Evolutionary conservation across 139 green algal genomes (phyloP), one percentile per base, ranked within the genome.

Genomic region (Chlorella sp.): DNA sequence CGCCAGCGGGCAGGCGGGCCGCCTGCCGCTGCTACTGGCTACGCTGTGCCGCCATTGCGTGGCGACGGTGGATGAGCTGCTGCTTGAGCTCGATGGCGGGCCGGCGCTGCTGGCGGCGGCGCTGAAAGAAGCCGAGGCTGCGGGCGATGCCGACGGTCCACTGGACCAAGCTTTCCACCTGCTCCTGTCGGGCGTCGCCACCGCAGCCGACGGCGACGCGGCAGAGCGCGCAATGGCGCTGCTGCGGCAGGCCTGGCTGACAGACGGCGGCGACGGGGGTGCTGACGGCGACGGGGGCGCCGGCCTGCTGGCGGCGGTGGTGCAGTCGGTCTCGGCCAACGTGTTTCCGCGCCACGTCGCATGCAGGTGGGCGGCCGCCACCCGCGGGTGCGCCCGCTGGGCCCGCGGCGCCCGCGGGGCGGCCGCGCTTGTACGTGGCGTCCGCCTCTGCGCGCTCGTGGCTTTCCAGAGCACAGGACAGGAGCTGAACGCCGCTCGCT

Each of bases 291-390:
- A n/a, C 11, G n/a, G 40, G 38, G n/a, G 41, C 5, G 8, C 35
- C 25, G 27, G 1, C 14, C 27, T 78, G 72, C 72, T 78, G 61
- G 60, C 72, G 11, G 61, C 58, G 21, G 45, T 53, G 12, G 61
- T 71, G 15, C 15, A 35, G 9, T 31, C 48, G 9, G 60, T 64
- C 38, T 42, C 71, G 31, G 11, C 17, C 0, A 46, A 78, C n/a
- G 72, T 65, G 5, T 78, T 78, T 61, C 72, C 72, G 0, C 45
- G 72, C 23, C 31, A 71, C 7, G 14, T 60, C 19, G 72, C 60
- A 21, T 40, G 48, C 35, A 71, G 72, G 72, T 38, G 43, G 40
- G n/a, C n/a, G n/a, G n/a, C n/a, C n/a, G 66, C 14, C 2, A 21
- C 5, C 31, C 38, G 27, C 40, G 36, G 40, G 40, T 6, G 11